These are phyloP conservation scores for Eucalyptus coolabah DNA, from an alignment of 345 rosid genomes.

Conservation along the genomic window DNA sequence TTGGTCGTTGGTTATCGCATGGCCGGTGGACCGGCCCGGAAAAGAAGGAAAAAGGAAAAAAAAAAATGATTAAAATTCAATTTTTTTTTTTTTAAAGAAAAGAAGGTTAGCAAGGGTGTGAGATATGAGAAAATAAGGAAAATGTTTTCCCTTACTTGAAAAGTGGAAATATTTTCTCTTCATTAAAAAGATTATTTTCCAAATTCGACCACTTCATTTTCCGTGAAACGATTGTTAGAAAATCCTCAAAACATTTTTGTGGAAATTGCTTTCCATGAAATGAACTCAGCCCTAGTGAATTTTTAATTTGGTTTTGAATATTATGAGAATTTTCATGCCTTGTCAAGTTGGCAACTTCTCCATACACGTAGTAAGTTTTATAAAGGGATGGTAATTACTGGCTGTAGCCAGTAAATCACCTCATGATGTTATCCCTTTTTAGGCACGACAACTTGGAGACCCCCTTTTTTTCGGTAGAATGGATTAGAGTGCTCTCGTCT, in stretches of 20 bases:
- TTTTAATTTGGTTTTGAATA: not conserved
- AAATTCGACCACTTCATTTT: too few relatives aligned
- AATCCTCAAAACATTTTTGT: too few relatives aligned
- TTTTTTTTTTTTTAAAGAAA: too few relatives aligned
- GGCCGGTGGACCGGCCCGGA: too few relatives aligned
- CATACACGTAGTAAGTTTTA: not conserved
- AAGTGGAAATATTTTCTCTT: too few relatives aligned
- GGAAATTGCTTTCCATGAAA: too few relatives aligned
- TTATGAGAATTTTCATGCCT: not conserved
- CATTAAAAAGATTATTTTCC: too few relatives aligned
- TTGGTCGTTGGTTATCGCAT: fast-evolving
- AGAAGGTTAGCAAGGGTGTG: too few relatives aligned
- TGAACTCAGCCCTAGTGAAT: not conserved
- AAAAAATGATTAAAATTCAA: too few relatives aligned
- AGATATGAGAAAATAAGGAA: too few relatives aligned
- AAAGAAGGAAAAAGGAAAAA: too few relatives aligned
- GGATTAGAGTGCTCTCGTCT: not conserved
- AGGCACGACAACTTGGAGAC: not conserved
- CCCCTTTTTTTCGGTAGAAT: not conserved
- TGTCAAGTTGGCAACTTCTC: not conserved
- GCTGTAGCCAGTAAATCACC: not conserved
- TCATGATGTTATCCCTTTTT: not conserved
- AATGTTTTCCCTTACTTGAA: too few relatives aligned
- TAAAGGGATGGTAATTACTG: not conserved
- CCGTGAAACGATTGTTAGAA: fast-evolving